A percentile compares a stretch with the other conserved stretches of the same genome.
phyloP scores from a whole-genome alignment of 75 land plant genomes.

The Sequoiadendron giganteum region DNA sequence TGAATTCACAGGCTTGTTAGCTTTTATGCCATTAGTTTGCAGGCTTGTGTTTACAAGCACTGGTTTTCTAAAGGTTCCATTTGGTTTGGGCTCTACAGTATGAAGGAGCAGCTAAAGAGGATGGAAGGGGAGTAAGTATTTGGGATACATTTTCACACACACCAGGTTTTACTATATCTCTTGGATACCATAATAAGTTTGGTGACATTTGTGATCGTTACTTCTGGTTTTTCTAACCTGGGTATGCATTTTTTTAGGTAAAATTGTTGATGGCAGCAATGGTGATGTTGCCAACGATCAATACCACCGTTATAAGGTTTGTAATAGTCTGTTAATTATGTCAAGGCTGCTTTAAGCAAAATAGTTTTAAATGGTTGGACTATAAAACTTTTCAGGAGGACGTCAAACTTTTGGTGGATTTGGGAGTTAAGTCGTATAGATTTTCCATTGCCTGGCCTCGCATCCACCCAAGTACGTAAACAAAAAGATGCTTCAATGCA shows the following conservation, averaged over 20 bases:
- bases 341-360: too few relatives aligned
- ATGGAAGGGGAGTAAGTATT: neutral
- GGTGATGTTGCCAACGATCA: constrained; percentile 15
- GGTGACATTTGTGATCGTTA: too few relatives aligned
- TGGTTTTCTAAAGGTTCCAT: neutral
- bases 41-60: too few relatives aligned
- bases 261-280: constrained; percentile 16
- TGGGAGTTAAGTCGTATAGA: neutral
- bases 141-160: neutral
- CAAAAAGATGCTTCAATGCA: neutral
- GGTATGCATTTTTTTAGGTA: constrained; percentile 2
- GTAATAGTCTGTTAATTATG: neutral
- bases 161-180: too few relatives aligned
- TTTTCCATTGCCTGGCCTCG: constrained; percentile 10
- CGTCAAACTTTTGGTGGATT: neutral
- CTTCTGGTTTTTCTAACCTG: too few relatives aligned
- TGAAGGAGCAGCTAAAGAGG: constrained; percentile 1
- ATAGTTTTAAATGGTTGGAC: too few relatives aligned
- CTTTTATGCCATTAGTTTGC: too few relatives aligned
- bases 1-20: too few relatives aligned
- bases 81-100: neutral
- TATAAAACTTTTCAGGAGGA: neutral
- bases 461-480: neutral
- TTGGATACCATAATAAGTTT: too few relatives aligned
- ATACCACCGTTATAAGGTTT: constrained; percentile 29